Evolutionary conservation across 2,329 filamentous ascomycete species (phyloP).

Genomic region (Verticillium dahliae): DNA sequence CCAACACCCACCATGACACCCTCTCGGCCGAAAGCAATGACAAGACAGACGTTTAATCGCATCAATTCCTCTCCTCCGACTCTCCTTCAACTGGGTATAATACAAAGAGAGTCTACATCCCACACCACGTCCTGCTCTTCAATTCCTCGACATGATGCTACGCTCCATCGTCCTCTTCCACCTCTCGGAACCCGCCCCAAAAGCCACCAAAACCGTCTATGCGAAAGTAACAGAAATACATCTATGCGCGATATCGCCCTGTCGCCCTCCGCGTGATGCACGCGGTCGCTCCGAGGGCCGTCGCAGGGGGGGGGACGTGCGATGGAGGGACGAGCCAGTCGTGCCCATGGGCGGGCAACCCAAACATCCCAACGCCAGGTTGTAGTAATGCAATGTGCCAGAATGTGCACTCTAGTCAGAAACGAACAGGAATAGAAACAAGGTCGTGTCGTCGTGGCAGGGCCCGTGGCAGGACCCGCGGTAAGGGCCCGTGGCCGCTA

Average conservation of each 20-base stretch:
- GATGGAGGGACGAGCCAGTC: neutral
- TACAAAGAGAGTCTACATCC: neutral
- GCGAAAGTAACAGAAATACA: neutral
- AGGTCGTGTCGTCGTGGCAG: neutral
- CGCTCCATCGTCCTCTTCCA: too few species aligned
- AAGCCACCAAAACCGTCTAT: neutral
- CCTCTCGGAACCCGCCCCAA: too few species aligned
- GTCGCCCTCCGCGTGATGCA: neutral
- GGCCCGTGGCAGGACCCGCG: too few species aligned
- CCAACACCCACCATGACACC: too few species aligned
- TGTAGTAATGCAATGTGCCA: neutral
- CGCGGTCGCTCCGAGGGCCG: neutral
- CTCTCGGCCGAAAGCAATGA: too few species aligned
- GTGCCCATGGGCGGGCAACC: neutral
- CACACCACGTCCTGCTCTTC: neutral
- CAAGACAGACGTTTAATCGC: too few species aligned
- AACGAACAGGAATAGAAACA: constrained; percentile 4
- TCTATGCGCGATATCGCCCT: neutral
- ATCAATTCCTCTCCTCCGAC: neutral
- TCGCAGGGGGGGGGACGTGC: neutral
- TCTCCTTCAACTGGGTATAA: neutral
- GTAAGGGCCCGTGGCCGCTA: constrained; percentile 7
- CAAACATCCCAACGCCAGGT: neutral
- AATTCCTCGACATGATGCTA: neutral
- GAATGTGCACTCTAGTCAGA: neutral